Base-by-base conservation (phyloP, 2,329 filamentous ascomycete species). In the Aspergillus ibericus region DNA sequence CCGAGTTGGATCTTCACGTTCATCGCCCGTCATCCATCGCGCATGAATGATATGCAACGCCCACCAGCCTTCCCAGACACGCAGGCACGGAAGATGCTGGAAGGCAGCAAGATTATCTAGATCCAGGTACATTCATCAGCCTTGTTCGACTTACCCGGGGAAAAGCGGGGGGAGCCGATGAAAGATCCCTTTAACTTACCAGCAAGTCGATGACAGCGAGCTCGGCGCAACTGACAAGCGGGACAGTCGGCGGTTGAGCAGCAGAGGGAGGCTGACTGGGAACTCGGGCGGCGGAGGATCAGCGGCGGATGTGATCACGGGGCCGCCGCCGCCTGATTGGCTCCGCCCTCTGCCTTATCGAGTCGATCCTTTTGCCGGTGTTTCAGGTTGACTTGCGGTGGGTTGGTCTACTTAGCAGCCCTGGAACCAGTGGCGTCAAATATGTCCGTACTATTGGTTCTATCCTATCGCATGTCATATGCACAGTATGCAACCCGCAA, bases 51-150 rank as follows among this genome's bases (percentile, higher is more conserved):
- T 54, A 49, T 27, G 55, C 36, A 53, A 20, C 40, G 44, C 51
- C 50, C 51, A 44, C 51, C 36, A 32, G 51, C 51, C 47, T 22
- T 44, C 55, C 34, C 35, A 27, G 22, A 54, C 22, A 61, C 53
- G 42, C 52, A 61, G 55, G 48, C 40, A 54, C 59, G 55, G 59
- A 32, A 61, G 48, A 56, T 56, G 50, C 46, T 59, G 32, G 63
- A 70, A 72, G 71, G 71, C 71, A 73, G 68, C 71, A 72, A 56
- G 63, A 72, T 72, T 72, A 57, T 58, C 27, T 35, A 50, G 56
- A 59, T 40, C 15, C 22, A 5, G 51, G 22, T 10, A 32, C 25
- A 4, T 2, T 12, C 7, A 18, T 48, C 8, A 48, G 44, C 27
- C 4, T 15, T 48, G 44, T 29, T 16, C 16, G 9, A 38, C 13